phyloP scores from a whole-genome alignment of 1,139 yeast species.

The Suhomyces chickasaworum region DNA sequence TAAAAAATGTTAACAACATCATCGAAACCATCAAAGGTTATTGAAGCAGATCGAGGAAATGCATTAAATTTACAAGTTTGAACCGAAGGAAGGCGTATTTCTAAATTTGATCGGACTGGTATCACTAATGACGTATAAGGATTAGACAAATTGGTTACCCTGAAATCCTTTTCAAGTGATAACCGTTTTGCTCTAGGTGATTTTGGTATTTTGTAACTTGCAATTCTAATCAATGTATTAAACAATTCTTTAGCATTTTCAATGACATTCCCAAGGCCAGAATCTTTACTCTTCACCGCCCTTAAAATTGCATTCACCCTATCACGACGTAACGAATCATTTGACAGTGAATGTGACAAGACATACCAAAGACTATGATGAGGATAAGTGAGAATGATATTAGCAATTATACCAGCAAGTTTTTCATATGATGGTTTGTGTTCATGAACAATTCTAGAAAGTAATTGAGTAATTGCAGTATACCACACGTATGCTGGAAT shows the following conservation, averaged over 20 bases:
- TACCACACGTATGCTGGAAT: conserved; percentile 76
- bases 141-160: conserved; percentile 49
- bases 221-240: conserved; percentile 37
- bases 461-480: conserved; percentile 80
- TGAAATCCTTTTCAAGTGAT: conserved; percentile 44
- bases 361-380: conserved; percentile 85
- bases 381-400: conserved; percentile 68
- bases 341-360: conserved; percentile 71
- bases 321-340: conserved; percentile 56
- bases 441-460: conserved; percentile 75
- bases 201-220: conserved; percentile 38
- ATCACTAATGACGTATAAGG: conserved; percentile 71
- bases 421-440: conserved; percentile 59
- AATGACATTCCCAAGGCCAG: conserved; percentile 20
- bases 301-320: conserved; percentile 44
- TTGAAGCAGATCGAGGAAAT: conserved; percentile 53
- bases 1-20: conserved; percentile 67
- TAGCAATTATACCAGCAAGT: conserved; percentile 57
- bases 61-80: conserved; percentile 51
- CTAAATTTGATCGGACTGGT: conserved; percentile 77
- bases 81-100: conserved; percentile 60
- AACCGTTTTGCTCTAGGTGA: conserved; percentile 33
- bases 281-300: conserved; percentile 20
- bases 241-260: conserved; percentile 38
- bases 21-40: conserved; percentile 60